Evolutionary conservation across 345 rosid species (phyloP), one percentile per base, ranked within the genome.

Genomic region (Iberis pinnata): DNA sequence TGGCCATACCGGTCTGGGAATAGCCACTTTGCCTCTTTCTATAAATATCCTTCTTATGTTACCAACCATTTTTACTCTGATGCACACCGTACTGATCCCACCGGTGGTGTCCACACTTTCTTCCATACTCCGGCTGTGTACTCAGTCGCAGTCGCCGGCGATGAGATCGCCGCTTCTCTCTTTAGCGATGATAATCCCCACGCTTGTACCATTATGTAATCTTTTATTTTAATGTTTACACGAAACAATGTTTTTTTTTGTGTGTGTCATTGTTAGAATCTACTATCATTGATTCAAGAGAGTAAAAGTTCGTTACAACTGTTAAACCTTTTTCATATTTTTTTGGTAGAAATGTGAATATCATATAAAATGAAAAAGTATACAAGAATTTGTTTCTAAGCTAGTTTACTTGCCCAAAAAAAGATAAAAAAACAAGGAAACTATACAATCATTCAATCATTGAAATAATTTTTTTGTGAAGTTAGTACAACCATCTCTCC

Each of bases 111-210:
- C 8, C 87, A 86, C 61, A 63, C 83, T 32, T 82, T 82, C 76
- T 86, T 86, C 63, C 95, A 82, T 12, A 86, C 95, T 14, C 95
- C 95, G 1, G 72, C 89, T 2, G 73, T 78, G 33, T 82, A 86
- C 68, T 85, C 93, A 0, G 81, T 89, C 9, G 95, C 93, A 0
- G 83, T 89, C 13, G 89, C 89, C 3, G 83, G 83, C 8, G 97
- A 86, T 14, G 95, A 86, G 78, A 75, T 86, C 5, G 75, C 81
- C 0, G 97, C 95, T 18, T 86, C 95, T 0, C 70, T 89, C 40
- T 89, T 89, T 70, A 89, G 97, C 11, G 95, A 86, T 52, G 95
- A 89, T 47, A 86, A 89, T 58, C 93, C 93, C 0, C 89, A 89
- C 60, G 95, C 97, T 58, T 86, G 89, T 75, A 13, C 77, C 33